Evolutionary conservation across 2,329 filamentous ascomycete species (phyloP).

Genomic region (Penicillium sp.): DNA sequence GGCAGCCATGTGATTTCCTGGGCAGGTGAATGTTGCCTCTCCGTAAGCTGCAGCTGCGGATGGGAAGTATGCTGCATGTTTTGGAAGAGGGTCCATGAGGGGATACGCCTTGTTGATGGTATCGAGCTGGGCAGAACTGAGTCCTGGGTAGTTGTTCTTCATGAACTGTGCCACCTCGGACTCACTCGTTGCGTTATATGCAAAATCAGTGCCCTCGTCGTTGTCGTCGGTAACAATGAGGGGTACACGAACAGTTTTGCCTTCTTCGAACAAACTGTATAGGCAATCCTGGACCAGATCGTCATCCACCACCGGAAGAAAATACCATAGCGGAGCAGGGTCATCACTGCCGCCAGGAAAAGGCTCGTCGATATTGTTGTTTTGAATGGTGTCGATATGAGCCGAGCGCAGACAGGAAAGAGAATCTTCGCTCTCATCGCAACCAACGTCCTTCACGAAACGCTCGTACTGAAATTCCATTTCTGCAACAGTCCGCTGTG

Average conservation of each 20-base stretch:
- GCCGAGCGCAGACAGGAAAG: conserved; percentile 48
- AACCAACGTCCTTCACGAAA: conserved; percentile 45
- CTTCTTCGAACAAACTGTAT: conserved; percentile 49
- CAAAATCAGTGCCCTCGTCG: conserved; percentile 46
- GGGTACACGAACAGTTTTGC: conserved; percentile 55
- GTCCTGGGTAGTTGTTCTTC: conserved; percentile 54
- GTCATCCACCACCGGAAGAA: conserved; percentile 55
- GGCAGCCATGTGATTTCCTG: conserved; percentile 43
- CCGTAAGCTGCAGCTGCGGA: conserved; percentile 42
- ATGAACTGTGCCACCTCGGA: conserved; percentile 54
- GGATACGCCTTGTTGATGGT: conserved; percentile 56
- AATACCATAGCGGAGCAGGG: conserved; percentile 51
- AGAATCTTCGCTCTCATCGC: conserved; percentile 35
- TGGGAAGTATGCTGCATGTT: conserved; percentile 37
- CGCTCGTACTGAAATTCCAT: conserved; percentile 50
- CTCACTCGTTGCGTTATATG: conserved; percentile 46
- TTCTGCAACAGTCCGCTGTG: conserved; percentile 45
- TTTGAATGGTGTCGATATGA: conserved; percentile 42
- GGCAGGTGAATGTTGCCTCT: conserved; percentile 52
- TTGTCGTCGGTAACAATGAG: conserved; percentile 51
- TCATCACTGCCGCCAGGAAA: conserved; percentile 39
- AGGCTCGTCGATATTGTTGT: conserved; percentile 39
- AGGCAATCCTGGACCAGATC: conserved; percentile 52
- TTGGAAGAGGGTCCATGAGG: conserved; percentile 27
- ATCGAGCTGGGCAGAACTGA: conserved; percentile 50